A percentile compares a stretch with the other conserved stretches of the same genome.
These are phyloP conservation scores for Boletus rex-veris DNA, from an alignment of 768 basidiomycete species.

Conservation along the genomic window DNA sequence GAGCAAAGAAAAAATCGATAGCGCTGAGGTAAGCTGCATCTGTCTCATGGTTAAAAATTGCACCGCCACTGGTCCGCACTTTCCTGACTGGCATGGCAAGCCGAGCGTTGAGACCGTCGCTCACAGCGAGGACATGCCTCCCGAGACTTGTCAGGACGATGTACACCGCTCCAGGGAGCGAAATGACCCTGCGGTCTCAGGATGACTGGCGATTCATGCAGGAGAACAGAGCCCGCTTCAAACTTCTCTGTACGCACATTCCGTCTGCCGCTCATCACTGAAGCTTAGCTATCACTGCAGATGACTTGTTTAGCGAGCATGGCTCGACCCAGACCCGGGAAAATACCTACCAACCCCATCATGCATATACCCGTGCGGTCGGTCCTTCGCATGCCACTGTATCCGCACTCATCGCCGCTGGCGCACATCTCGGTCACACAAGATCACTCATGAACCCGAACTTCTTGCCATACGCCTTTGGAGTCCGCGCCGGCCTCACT, in stretches of 20 bases:
- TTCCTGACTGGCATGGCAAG: slow-evolving; percentile 26
- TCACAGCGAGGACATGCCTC: slow-evolving; percentile 23
- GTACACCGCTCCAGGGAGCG: slow-evolving; percentile 29
- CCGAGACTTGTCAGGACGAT: slow-evolving; percentile 25
- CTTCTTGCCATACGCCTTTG: slow-evolving; percentile 90
- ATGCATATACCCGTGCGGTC: slow-evolving; percentile 60
- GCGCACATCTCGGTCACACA: slow-evolving; percentile 92
- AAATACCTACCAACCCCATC: slow-evolving; percentile 70
- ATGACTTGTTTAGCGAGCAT: slow-evolving; percentile 58
- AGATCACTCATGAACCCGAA: slow-evolving; percentile 82
- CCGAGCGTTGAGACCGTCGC: slow-evolving; percentile 20
- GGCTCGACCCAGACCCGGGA: slow-evolving; percentile 75
- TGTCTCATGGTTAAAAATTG: slow-evolving; percentile 20
- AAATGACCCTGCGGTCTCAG: slow-evolving; percentile 39
- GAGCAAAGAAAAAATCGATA: slow-evolving; percentile 36
- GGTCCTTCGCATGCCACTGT: slow-evolving; percentile 65
- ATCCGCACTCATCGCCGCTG: slow-evolving; percentile 87
- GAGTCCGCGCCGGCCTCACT: slow-evolving; percentile 82
- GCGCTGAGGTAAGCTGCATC: slow-evolving; percentile 54
- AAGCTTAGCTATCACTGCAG: slow-evolving; percentile 35
- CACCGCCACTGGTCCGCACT: slow-evolving; percentile 28
- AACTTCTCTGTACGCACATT: slow-evolving; percentile 48
- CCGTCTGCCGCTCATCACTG: slow-evolving; percentile 5
- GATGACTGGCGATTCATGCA: slow-evolving; percentile 69
- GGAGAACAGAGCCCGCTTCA: slow-evolving; percentile 51